Conservation (phyloP, 805 yeast species). For the Candida koratica region DNA sequence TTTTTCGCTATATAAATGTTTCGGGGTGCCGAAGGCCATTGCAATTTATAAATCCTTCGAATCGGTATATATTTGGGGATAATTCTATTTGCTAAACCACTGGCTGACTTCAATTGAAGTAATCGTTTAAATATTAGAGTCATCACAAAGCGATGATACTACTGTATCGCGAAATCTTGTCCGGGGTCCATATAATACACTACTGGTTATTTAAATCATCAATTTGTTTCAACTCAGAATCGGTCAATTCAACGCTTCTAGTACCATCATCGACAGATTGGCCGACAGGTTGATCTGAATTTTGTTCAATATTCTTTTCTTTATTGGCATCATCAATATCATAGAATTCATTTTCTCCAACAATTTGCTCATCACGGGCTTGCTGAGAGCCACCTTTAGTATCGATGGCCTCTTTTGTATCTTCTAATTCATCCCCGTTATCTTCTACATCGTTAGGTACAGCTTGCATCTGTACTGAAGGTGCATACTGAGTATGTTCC, state of each 20-base stretch:
- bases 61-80: constrained; percentile 9
- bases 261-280: constrained; percentile 4
- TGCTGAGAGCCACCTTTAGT: constrained; percentile 87
- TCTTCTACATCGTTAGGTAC: constrained; percentile 90
- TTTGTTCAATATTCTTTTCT: constrained; percentile 24
- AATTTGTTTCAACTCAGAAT: constrained; percentile 36
- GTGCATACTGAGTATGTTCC: constrained; percentile 90
- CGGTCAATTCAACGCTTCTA: constrained; percentile 25
- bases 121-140: constrained; percentile 3
- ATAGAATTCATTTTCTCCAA: constrained; percentile 74
- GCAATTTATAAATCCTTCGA: constrained; percentile 7
- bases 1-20: constrained; percentile 82
- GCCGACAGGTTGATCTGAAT: not conserved
- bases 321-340: constrained; percentile 55
- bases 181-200: not conserved
- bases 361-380: constrained; percentile 72
- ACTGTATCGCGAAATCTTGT: not conserved
- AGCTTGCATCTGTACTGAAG: constrained; percentile 90
- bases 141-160: not conserved
- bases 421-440: constrained; percentile 83
- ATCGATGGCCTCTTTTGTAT: constrained; percentile 71
- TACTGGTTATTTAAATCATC: constrained; percentile 27
- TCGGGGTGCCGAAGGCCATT: constrained; percentile 34
- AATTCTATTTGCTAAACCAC: constrained; percentile 7
- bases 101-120: constrained; percentile 7